phyloP scores from a whole-genome alignment of 768 basidiomycete genomes.

The Boletus rubescentipes region DNA sequence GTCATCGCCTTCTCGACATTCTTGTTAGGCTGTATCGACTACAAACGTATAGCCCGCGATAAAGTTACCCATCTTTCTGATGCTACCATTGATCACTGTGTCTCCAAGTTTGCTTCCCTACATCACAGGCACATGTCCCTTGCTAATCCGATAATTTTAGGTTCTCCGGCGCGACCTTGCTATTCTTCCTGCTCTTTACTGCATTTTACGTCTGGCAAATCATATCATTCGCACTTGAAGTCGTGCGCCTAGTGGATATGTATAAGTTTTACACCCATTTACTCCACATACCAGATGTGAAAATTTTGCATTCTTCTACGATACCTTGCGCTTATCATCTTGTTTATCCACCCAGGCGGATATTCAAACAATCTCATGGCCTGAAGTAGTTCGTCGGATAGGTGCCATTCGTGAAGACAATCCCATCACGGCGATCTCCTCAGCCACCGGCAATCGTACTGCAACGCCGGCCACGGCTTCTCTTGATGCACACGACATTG shows the following conservation, averaged over 20 bases:
- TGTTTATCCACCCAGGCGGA: slow-evolving; percentile 67
- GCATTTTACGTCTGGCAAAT: slow-evolving; percentile 90
- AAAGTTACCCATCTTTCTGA: slow-evolving; percentile 70
- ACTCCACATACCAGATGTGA: slow-evolving; percentile 90
- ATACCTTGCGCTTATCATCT: slow-evolving; percentile 11
- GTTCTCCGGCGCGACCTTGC: slow-evolving; percentile 78
- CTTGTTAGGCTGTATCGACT: slow-evolving; percentile 92
- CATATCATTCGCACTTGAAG: slow-evolving; percentile 68
- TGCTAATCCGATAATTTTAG: slow-evolving; percentile 39
- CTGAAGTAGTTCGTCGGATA: slow-evolving; percentile 89
- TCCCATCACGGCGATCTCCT: slow-evolving; percentile 85
- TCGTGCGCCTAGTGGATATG: slow-evolving; percentile 86
- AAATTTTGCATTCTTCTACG: slow-evolving; percentile 18
- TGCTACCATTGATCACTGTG: slow-evolving; percentile 78
- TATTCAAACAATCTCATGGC: slow-evolving; percentile 97
- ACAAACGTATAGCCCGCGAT: slow-evolving; percentile 71
- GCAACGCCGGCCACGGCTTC: slow-evolving; percentile 75
- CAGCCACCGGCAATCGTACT: slow-evolving; percentile 45
- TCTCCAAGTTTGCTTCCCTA: slow-evolving; percentile 63
- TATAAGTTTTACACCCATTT: slow-evolving; percentile 95
- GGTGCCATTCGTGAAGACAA: slow-evolving; percentile 89
- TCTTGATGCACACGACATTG: slow-evolving; percentile 96
- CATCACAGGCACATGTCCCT: background rate
- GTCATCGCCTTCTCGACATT: slow-evolving; percentile 99
- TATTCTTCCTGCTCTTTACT: slow-evolving; percentile 86